A percentile compares a stretch with the other conserved stretches of the same genome.
Evolutionary conservation across 1,284 basidiomycete species (phyloP).

Genomic region (Cystobasidium sp.): DNA sequence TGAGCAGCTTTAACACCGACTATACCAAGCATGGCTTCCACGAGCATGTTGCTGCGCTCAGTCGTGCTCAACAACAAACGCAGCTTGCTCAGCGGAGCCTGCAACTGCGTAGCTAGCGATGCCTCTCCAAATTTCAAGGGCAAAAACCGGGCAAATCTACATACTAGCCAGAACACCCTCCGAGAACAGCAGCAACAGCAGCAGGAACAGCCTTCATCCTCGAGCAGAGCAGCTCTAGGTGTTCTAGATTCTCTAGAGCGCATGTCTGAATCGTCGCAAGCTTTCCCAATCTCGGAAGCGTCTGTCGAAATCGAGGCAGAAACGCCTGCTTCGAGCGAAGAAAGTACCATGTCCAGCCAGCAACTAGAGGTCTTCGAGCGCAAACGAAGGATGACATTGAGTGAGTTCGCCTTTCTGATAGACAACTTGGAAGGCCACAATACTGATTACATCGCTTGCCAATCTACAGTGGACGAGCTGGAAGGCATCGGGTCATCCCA

Average conservation of each 20-base stretch:
- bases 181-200: not conserved
- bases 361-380: slow-evolving; percentile 28
- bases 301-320: not conserved
- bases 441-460: not conserved
- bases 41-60: slow-evolving; percentile 16
- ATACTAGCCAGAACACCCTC: slow-evolving; percentile 2
- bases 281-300: not conserved
- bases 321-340: not conserved
- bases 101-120: slow-evolving; percentile 11
- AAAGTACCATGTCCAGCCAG: not conserved
- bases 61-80: not conserved
- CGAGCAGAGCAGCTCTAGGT: not conserved
- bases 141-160: slow-evolving; percentile 23
- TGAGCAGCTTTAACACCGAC: not conserved
- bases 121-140: slow-evolving; percentile 23
- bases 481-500: slow-evolving; percentile 72
- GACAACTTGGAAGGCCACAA: not conserved
- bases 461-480: slow-evolving; percentile 36
- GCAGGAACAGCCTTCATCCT: slow-evolving; percentile 11
- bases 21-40: slow-evolving; percentile 12
- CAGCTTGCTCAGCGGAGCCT: slow-evolving; percentile 5
- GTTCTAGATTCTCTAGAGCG: not conserved
- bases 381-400: slow-evolving; percentile 29
- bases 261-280: not conserved
- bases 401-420: slow-evolving; percentile 12